These are phyloP conservation scores for Turritis glabra DNA, from an alignment of 345 rosid species.

Conservation along the genomic window DNA sequence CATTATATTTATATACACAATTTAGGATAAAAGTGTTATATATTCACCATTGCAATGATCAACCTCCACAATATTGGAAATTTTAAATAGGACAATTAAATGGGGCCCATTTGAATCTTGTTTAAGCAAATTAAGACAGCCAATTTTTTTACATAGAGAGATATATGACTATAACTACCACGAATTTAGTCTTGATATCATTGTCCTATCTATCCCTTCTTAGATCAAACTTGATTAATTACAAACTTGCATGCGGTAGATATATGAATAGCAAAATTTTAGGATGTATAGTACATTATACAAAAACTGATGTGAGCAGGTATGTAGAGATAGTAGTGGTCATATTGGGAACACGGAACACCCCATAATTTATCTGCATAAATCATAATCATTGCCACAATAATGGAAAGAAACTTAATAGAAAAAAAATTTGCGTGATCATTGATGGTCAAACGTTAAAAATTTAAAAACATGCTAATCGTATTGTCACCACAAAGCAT, in stretches of 20 bases:
- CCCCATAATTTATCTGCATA: not conserved
- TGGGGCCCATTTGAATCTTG: not conserved
- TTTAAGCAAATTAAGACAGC: conserved; percentile 4
- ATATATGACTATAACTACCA: not conserved
- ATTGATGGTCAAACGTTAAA: conserved; percentile 16
- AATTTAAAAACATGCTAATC: not conserved
- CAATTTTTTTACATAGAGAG: not conserved
- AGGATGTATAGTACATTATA: not conserved
- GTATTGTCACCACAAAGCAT: not conserved
- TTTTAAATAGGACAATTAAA: not conserved
- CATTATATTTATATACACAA: not conserved
- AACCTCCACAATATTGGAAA: not conserved
- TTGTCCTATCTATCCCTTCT: not conserved
- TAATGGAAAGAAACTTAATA: not conserved
- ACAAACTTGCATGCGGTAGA: not conserved
- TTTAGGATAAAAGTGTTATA: not conserved
- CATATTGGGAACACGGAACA: not conserved
- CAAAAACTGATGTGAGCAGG: not conserved
- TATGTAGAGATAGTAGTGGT: not conserved
- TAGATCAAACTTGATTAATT: not conserved
- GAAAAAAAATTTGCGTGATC: not conserved
- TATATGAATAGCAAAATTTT: not conserved
- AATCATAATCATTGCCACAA: conserved; percentile 18
- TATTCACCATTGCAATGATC: not conserved
- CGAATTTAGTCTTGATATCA: not conserved